Conservation (phyloP, 768 basidiomycete species). For the Boletellus ananas region DNA sequence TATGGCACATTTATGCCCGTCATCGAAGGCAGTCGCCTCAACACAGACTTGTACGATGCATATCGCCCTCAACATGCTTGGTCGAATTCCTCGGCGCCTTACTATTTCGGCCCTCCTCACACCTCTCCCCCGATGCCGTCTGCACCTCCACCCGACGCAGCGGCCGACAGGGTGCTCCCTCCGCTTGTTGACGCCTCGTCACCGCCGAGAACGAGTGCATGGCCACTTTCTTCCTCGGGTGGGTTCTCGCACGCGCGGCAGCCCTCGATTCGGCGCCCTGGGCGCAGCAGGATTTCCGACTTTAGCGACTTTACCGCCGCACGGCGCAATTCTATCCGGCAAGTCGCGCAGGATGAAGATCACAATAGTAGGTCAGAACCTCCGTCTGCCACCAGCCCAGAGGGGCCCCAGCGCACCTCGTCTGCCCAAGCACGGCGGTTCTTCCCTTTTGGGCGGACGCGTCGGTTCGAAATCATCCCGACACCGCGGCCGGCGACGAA, state of each 20-base stretch:
- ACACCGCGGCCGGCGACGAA: slow-evolving; percentile 29
- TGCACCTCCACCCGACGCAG: slow-evolving; percentile 23
- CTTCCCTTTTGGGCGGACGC: slow-evolving; percentile 49
- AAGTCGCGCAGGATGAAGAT: slow-evolving; percentile 29
- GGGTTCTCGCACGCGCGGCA: slow-evolving; percentile 39
- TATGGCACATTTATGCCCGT: slow-evolving; percentile 33
- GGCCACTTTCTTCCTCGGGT: slow-evolving; percentile 24
- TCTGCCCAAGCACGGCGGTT: slow-evolving; percentile 44
- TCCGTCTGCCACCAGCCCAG: not conserved
- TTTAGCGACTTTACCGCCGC: slow-evolving; percentile 71
- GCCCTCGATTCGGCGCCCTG: slow-evolving; percentile 56
- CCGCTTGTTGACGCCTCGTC: slow-evolving; percentile 27
- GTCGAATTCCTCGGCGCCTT: slow-evolving; percentile 27
- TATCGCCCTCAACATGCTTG: slow-evolving; percentile 40
- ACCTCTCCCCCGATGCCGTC: slow-evolving; percentile 25
- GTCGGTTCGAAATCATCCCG: slow-evolving; percentile 40
- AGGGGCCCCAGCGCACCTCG: slow-evolving; percentile 10
- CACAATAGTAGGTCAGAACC: slow-evolving; percentile 10
- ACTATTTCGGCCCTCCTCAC: slow-evolving; percentile 21
- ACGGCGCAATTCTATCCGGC: slow-evolving; percentile 50
- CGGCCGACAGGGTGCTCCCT: slow-evolving; percentile 25
- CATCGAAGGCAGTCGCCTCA: slow-evolving; percentile 53
- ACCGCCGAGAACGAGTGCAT: slow-evolving; percentile 16
- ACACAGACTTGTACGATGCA: slow-evolving; percentile 64
- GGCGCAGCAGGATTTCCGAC: slow-evolving; percentile 53